Percentiles rank a stretch among this genome's conserved stretches.
phyloP scores from a whole-genome alignment of 371 early-diverging fungal species.

The Coemansia sp. region DNA sequence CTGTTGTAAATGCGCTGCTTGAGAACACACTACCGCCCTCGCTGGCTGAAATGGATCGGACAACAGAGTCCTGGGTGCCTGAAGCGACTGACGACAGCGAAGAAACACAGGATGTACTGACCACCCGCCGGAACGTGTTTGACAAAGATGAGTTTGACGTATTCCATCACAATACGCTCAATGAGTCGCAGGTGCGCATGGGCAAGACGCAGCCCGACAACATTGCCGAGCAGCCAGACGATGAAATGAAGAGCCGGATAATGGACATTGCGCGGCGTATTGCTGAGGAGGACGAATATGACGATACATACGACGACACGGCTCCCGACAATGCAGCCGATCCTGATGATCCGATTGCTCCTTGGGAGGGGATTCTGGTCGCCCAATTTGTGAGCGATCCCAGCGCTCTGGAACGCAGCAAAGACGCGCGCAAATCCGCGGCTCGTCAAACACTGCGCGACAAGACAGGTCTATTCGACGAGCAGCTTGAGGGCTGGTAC shows the following conservation, averaged over 20 bases:
- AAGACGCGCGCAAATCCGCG: conserved; percentile 60
- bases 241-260: conserved; percentile 52
- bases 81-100: background rate
- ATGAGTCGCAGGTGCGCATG: conserved; percentile 62
- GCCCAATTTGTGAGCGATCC: conserved; percentile 56
- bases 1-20: conserved; percentile 72
- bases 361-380: conserved; percentile 61
- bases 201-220: conserved; percentile 65
- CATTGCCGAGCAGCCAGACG: conserved; percentile 21
- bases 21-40: conserved; percentile 68
- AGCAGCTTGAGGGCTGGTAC: conserved; percentile 92
- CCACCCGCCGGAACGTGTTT: conserved; percentile 74
- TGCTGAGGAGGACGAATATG: conserved; percentile 81
- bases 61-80: conserved; percentile 53
- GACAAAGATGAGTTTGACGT: conserved; percentile 93
- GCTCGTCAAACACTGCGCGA: conserved; percentile 62
- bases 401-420: conserved; percentile 60
- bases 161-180: conserved; percentile 62
- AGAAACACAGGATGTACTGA: conserved; percentile 50
- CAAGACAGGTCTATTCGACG: conserved; percentile 77
- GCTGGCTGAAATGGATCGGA: conserved; percentile 66
- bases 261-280: conserved; percentile 46
- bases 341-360: conserved; percentile 62
- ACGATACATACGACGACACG: conserved; percentile 84
- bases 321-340: conserved; percentile 63